Conservation (phyloP, 2,329 filamentous ascomycete species). For the Stagonosporopsis rhizophila region DNA sequence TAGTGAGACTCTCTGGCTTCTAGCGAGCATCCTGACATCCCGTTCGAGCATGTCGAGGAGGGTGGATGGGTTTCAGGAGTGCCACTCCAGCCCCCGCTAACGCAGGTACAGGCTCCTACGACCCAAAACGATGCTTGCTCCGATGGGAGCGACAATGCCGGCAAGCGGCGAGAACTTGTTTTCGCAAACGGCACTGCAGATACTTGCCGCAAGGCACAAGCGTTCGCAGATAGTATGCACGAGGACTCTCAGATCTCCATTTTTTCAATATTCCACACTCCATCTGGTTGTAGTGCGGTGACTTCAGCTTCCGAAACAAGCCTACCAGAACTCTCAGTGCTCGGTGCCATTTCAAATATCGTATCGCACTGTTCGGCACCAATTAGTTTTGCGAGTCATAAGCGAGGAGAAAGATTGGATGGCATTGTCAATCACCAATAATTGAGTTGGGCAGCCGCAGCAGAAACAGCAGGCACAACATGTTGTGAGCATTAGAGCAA, state of each 20-base stretch:
- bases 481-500: neutral
- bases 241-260: constrained; percentile 11
- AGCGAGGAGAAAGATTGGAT: neutral
- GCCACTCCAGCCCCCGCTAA: constrained; percentile 39
- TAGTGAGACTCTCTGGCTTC: constrained; percentile 34
- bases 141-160: constrained; percentile 23
- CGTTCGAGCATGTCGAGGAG: constrained; percentile 26
- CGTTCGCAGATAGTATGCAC: constrained; percentile 36
- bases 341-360: constrained; percentile 11
- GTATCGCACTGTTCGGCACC: neutral
- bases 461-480: neutral
- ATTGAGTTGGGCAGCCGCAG: neutral
- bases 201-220: constrained; percentile 34
- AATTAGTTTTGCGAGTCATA: constrained; percentile 5
- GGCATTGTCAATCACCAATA: neutral
- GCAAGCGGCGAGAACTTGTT: constrained; percentile 16
- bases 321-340: constrained; percentile 13
- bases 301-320: constrained; percentile 9
- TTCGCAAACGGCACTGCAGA: constrained; percentile 38
- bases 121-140: constrained; percentile 46
- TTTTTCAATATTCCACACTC: constrained; percentile 4
- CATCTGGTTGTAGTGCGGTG: constrained; percentile 5
- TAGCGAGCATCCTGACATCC: constrained; percentile 31
- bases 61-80: constrained; percentile 44
- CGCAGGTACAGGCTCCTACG: constrained; percentile 46